Base-by-base conservation (phyloP, 352 stramenopile genomes). In the Aphanomyces astaci region DNA sequence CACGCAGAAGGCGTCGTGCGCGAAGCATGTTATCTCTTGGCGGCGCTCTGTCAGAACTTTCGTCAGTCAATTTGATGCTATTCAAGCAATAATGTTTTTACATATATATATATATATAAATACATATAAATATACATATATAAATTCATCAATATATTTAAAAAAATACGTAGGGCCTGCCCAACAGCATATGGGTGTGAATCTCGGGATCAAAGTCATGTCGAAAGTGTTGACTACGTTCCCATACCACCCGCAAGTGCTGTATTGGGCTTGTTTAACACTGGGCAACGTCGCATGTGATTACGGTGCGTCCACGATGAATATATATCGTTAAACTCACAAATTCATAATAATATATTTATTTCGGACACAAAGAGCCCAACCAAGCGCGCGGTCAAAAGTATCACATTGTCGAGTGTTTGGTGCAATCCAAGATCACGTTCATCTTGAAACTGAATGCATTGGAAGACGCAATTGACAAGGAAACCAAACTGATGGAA, bases 211-310 rank as follows among this genome's bases (percentile, higher is more conserved):
- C 7, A 31, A 36, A 13, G 69, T 86, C 28, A 64, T 91, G 5
- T 63, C 76, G 32, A 65, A 74, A 22, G 53, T 78, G 2, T 75
- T 90, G 2, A 60, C 77, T 1, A 45, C 57, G 10, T 81, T 86
- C 48, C 40, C 59, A 13, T 51, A 79, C 32, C 64, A 80, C 28
- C 75, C 73, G 7, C 66, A 66, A 2, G 63, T 87, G 27, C 71
- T 86, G 28, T 90, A 90, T 66, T 90, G 81, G 81, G 52, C 72
- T 0, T 72, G 87, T 17, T 32, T 86, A 7, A 73, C 80, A 0
- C 60, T 88, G 2, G 80, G 80, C 28, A 87, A 90, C 52, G 62
- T 88, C 22, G 75, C 78, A 17, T 87, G 39, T 39, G 57, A 54
- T 28, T 66, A 49, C 24, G 30, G 39, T 55, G 40, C 22, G 32